Evolutionary conservation across 148 eudicot genomes (phyloP), one percentile per base, ranked within the genome.

Genomic region (Amaranthus palmeri): DNA sequence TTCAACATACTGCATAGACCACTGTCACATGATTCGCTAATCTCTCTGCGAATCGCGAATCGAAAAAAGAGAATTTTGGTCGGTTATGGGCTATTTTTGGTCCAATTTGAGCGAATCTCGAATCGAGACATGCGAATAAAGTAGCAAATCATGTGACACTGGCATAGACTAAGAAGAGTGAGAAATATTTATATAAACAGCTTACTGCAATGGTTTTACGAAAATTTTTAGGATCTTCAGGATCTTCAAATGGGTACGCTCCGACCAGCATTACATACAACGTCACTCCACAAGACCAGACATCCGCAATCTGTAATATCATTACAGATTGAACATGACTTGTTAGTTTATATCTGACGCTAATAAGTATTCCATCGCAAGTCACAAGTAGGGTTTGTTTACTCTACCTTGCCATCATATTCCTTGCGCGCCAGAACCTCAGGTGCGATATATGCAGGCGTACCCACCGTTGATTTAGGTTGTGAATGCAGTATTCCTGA

Each of bases 211-310:
- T 93, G 66, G 90, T 87, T 76, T 90, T 93, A 4, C 95, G 83
- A 64, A 90, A 93, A 71, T 93, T 89, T 71, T 80, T 88, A 48
- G 98, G 95, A 75, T 93, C 98, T 45, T 88, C 95, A 14, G 91
- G 95, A 61, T 93, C 98, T 82, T 93, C 98, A 61, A 93, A 93
- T 65, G 98, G 98, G 80, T 93, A 93, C 55, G 82, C 95, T 77
- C 98, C 98, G 13, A 93, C 91, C 74, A 93, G 81, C 98, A 93
- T 93, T 67, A 93, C 98, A 67, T 88, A 93, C 40, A 93, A 80
- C 61, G 98, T 93, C 78, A 93, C 98, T 41, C 98, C 98, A 74
- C 97, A 89, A 3, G 98, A 93, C 98, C 98, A 93, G 47, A 93
- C 98, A 86, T 93, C 97, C 53, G 98, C 96, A 71, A 93, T 89